Percentiles rank a stretch among this genome's conserved stretches.
Evolutionary conservation across 163 green algal genomes (phyloP).

Genomic region (Chlorella variabilis): DNA sequence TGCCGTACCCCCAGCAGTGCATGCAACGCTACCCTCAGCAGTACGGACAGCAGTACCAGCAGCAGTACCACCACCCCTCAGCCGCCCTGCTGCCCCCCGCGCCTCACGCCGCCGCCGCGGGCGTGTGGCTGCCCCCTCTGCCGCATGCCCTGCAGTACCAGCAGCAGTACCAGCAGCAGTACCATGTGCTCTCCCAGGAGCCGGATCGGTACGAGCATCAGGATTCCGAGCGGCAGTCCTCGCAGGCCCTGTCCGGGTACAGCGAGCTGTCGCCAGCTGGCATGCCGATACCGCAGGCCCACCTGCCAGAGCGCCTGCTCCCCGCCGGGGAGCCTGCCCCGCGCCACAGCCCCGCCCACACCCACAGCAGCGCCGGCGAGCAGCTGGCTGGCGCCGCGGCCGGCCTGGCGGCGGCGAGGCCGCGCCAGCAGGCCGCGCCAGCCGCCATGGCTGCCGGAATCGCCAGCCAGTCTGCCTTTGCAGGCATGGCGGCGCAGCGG

Average conservation of each 20-base stretch:
- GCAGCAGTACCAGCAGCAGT: no score
- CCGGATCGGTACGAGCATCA: no score
- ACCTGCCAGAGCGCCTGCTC: neutral
- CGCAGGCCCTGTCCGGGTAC: neutral
- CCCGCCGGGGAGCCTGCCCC: constrained; percentile 1
- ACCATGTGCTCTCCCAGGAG: no score
- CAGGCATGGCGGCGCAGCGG: neutral
- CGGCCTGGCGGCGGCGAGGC: neutral
- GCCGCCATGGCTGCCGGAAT: neutral
- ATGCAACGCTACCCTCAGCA: no score
- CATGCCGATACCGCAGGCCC: constrained; percentile 5
- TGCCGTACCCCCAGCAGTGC: no score
- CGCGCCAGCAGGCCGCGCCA: neutral
- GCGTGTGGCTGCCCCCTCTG: no score
- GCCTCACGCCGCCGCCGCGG: neutral
- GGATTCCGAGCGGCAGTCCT: no score
- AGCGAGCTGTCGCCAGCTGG: neutral
- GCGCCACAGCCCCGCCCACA: neutral
- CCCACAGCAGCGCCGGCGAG: neutral
- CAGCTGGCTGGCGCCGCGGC: no score
- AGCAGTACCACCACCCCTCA: neutral
- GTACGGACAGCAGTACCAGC: neutral
- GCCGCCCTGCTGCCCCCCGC: no score
- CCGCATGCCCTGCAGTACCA: no score
- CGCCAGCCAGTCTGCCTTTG: neutral